Evolutionary conservation across 176 grass and related monocot genomes (phyloP).

Genomic region (Bolboschoenus planiculmis): DNA sequence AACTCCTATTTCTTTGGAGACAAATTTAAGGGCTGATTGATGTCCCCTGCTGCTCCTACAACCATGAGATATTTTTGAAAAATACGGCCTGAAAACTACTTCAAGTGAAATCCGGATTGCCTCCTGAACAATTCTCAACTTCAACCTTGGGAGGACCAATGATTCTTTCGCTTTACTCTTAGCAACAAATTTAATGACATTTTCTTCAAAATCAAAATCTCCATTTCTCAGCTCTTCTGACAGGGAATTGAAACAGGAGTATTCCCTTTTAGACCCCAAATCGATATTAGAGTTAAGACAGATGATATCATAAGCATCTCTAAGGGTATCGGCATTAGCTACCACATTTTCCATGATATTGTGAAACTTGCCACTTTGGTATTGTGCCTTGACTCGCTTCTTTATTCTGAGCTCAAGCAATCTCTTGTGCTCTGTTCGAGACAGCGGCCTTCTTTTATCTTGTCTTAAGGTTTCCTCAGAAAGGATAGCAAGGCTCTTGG

Average conservation of each 20-base stretch:
- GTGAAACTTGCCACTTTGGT: conserved; percentile 53
- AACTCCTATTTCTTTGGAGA: conserved; percentile 52
- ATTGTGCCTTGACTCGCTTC: conserved; percentile 72
- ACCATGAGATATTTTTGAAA: conserved; percentile 93
- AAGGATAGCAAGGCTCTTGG: conserved; percentile 74
- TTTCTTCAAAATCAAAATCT: conserved; percentile 39
- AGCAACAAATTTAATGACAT: conserved; percentile 26
- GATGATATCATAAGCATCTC: conserved; percentile 71
- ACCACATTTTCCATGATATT: conserved; percentile 59
- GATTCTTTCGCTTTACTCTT: conserved; percentile 31
- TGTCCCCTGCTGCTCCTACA: conserved; percentile 62
- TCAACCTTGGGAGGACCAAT: conserved; percentile 69
- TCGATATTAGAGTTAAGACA: conserved; percentile 59
- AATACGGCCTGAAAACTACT: conserved; percentile 68
- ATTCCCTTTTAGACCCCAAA: conserved; percentile 30
- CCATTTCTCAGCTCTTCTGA: conserved; percentile 46
- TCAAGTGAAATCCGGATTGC: conserved; percentile 68
- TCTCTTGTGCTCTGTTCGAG: conserved; percentile 61
- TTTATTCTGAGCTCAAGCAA: conserved; percentile 66
- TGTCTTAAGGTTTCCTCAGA: conserved; percentile 46
- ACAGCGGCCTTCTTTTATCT: conserved; percentile 35
- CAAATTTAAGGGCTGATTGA: conserved; percentile 52
- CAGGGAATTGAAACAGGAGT: conserved; percentile 44
- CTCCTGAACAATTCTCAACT: conserved; percentile 79
- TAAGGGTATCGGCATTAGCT: conserved; percentile 41